Base-by-base conservation (phyloP, 768 basidiomycete genomes). In the Kwoniella europaea region DNA sequence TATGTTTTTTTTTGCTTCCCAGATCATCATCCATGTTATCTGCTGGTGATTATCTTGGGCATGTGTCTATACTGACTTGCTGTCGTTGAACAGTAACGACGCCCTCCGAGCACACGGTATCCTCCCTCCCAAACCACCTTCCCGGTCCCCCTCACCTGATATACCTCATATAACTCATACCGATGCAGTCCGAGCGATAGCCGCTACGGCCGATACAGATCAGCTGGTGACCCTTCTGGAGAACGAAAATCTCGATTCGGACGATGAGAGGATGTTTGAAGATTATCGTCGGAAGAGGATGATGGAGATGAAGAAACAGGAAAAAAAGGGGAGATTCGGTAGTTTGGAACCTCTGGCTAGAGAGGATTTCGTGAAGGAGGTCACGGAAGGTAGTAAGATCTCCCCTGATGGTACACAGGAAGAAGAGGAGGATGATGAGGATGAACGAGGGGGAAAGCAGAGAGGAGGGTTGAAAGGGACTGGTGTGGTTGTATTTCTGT, bases 331-430 rank as follows among this genome's bases (percentile, higher is more conserved):
- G 22, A 75, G 79, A 71, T 98, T 93, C 79, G 97, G 95, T 20
- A 85, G 88, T 27, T 88, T 97, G 58, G 90, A 92, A 80, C 93
- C 94, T 0, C 95, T 99, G 69, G 89, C 91, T 27, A 86, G 96
- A 73, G 94, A 94, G 16, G 95, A 97, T 81, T 99, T 98, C 83
- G 96, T 92, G 52, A 87, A 91, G 57, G 94, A 98, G 80, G 92
- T 99, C 12, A 98, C 94, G 0, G 95, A 98, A 71, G 92, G 93
- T 3, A 98, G 94, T 83, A 88, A 87, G 69, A 88, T 91, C 64
- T 75, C 75, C 43, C 87, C 88, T 7, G 91, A 87, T 29, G 41
- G 56, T 46, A 78, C 64, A n/a, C 59, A 58, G 41, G 68, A 66
- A 4, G 71, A 57, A n/a, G 73, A 75, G 15, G 73, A 71, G 20